Base-by-base conservation (phyloP, 148 eudicot genomes). In the Rhododendron molle region DNA sequence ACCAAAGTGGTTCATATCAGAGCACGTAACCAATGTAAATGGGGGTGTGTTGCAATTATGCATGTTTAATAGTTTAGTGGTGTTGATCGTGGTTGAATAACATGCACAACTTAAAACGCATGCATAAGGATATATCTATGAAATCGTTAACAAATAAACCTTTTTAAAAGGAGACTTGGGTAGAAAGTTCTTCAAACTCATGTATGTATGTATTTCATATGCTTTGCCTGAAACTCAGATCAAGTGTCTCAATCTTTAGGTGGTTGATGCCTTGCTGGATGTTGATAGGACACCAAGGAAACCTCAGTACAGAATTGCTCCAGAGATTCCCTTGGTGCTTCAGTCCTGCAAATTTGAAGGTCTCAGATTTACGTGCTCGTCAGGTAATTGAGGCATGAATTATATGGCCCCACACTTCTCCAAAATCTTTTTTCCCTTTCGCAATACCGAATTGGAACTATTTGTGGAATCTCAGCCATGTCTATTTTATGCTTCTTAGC, bases 321-420 rank as follows among this genome's bases (percentile, higher is more conserved):
- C 98, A 69, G 99, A 95, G 86, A 86, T 90, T 79, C 98, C 99
- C 16, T 88, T 97, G 90, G 98, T 97, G 88, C 96, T 97, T 88
- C 94, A 89, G 67, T 94, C 96, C 71, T 97, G 99, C 89, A 96
- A 92, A 92, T 95, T 93, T 90, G 90, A 91, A 83, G 93, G 87
- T 88, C 94, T 94, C 85, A 87, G 83, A 54, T 95, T 97, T 86
- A 88, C 62, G 83, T 89, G 91, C 90, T 90, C 95, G 56, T 85
- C 94, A 95, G 98, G 98, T 97, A 93, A 74, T 16, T 71, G 49
- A n/a, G 44, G 32, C 47, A 62, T 34, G 20, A 81, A 72, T 16
- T 46, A 78, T 43, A 23, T 80, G 67, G 71, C 78, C 77, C 76
- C 38, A 46, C 12, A 83, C 78, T 32, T 23, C 38, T 47, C 85